Evolutionary conservation across 2,329 filamentous ascomycete genomes (phyloP).

Genomic region (Cladosporium oxysporum): DNA sequence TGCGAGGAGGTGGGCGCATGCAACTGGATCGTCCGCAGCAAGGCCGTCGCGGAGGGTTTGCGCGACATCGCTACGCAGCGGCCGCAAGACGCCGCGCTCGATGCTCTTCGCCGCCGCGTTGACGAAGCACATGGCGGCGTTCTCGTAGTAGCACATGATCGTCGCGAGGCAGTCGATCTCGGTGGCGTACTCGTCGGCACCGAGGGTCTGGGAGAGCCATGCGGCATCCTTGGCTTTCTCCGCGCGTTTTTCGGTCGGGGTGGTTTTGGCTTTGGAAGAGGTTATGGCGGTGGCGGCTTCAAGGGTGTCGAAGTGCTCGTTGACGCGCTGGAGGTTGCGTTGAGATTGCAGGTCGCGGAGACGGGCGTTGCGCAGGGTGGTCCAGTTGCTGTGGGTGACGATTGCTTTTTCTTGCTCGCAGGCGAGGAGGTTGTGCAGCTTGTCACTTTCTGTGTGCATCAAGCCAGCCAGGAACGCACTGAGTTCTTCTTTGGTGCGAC

Average conservation of each 20-base stretch:
- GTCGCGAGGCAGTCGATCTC: constrained; percentile 6
- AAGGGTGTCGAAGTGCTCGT: constrained; percentile 33
- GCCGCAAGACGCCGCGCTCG: constrained; percentile 3
- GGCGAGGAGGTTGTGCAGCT: constrained; percentile 36
- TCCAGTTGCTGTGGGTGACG: neutral
- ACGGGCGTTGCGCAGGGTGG: constrained; percentile 20
- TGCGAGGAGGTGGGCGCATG: constrained; percentile 35
- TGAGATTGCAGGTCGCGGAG: constrained; percentile 30
- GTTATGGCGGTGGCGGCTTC: constrained; percentile 17
- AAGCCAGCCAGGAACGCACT: constrained; percentile 35
- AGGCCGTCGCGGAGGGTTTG: constrained; percentile 12
- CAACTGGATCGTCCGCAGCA: constrained; percentile 21
- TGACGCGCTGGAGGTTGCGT: constrained; percentile 32
- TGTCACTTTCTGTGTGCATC: constrained; percentile 35
- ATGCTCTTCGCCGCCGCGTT: constrained; percentile 47
- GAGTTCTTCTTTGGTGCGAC: constrained; percentile 28
- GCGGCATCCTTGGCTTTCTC: constrained; percentile 34
- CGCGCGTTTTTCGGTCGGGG: constrained; percentile 27
- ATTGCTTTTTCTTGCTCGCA: constrained; percentile 24
- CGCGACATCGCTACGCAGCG: neutral
- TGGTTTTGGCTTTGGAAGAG: neutral
- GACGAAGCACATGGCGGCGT: constrained; percentile 65
- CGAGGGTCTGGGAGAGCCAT: constrained; percentile 45
- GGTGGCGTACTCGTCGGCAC: constrained; percentile 53
- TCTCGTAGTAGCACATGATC: constrained; percentile 61